Evolutionary conservation across 108 stramenopile species (phyloP).

Genomic region (Nitzschia sp.): DNA sequence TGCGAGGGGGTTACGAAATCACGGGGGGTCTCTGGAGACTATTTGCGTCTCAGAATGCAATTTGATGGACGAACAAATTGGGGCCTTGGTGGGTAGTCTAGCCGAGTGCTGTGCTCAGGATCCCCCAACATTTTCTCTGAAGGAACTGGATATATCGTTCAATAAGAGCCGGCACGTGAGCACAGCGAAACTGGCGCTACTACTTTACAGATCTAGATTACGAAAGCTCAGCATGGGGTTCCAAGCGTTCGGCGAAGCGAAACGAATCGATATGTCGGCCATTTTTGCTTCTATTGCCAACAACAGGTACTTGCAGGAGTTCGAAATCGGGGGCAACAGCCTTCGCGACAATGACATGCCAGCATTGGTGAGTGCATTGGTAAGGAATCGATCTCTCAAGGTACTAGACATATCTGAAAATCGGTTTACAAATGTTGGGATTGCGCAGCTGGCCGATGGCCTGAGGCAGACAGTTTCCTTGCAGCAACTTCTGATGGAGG

Average conservation of each 20-base stretch:
- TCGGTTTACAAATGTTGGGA: conserved; percentile 5
- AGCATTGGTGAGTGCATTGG: background rate
- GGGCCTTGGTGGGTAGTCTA: background rate
- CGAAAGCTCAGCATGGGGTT: conserved; percentile 12
- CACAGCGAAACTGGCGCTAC: background rate
- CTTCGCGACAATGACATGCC: conserved; percentile 3
- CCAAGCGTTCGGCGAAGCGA: conserved; percentile 5
- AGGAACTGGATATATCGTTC: conserved; percentile 7
- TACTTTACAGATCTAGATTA: background rate
- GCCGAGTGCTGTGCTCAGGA: background rate
- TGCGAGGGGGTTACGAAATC: background rate
- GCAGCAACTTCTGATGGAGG: background rate
- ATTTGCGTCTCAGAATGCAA: conserved; percentile 3
- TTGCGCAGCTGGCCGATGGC: background rate
- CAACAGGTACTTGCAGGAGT: background rate
- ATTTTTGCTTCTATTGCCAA: background rate
- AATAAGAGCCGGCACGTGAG: conserved; percentile 3
- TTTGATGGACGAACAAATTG: conserved; percentile 2
- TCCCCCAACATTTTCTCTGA: background rate
- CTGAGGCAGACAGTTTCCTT: background rate
- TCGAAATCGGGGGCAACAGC: conserved; percentile 17
- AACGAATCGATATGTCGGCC: conserved; percentile 2
- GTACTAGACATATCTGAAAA: conserved; percentile 4
- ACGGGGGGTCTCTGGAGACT: background rate
- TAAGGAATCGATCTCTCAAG: background rate